A percentile compares a stretch with the other conserved stretches of the same genome.
Evolutionary conservation across 495 filamentous ascomycete genomes (phyloP).

Genomic region (Friedmanniomyces simplex): DNA sequence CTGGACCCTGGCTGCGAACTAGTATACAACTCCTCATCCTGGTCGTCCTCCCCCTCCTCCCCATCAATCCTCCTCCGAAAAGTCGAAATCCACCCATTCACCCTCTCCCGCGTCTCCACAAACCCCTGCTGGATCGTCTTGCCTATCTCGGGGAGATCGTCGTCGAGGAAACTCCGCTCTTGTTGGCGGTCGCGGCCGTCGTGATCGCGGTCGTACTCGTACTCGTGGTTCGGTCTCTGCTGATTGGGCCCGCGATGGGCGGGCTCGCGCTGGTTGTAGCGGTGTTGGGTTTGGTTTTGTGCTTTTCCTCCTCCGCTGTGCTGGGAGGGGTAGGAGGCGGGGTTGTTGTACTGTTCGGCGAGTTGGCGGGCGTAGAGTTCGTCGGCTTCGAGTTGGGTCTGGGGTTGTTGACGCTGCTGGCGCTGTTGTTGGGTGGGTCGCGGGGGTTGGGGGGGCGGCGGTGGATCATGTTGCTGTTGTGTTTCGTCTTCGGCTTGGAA

Average conservation of each 20-base stretch:
- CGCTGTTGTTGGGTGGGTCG: constrained; percentile 35
- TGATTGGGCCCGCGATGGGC: constrained; percentile 27
- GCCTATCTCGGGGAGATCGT: constrained; percentile 86
- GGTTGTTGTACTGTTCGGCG: constrained; percentile 72
- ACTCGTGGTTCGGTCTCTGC: constrained; percentile 33
- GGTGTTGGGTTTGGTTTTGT: constrained; percentile 1
- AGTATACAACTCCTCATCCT: constrained; percentile 34
- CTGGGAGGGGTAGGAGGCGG: not conserved
- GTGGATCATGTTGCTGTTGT: not conserved
- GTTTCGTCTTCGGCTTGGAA: constrained; percentile 50
- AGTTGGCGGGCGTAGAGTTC: constrained; percentile 90
- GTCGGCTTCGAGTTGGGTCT: constrained; percentile 74
- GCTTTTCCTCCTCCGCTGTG: constrained; percentile 16
- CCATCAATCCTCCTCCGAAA: constrained; percentile 88
- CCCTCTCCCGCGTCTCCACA: constrained; percentile 80
- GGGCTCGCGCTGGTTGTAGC: constrained; percentile 40
- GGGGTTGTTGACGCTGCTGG: constrained; percentile 48
- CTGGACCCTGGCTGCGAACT: constrained; percentile 10
- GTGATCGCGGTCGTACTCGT: constrained; percentile 22
- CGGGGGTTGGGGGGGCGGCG: constrained; percentile 36
- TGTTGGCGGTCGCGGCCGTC: constrained; percentile 22
- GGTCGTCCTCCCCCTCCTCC: constrained; percentile 43
- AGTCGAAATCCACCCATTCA: constrained; percentile 84
- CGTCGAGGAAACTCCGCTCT: constrained; percentile 86
- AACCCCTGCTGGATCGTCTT: constrained; percentile 94